These are phyloP conservation scores for Kentomonas sorsogonicus DNA, from an alignment of 208 protist species.

Conservation along the genomic window DNA sequence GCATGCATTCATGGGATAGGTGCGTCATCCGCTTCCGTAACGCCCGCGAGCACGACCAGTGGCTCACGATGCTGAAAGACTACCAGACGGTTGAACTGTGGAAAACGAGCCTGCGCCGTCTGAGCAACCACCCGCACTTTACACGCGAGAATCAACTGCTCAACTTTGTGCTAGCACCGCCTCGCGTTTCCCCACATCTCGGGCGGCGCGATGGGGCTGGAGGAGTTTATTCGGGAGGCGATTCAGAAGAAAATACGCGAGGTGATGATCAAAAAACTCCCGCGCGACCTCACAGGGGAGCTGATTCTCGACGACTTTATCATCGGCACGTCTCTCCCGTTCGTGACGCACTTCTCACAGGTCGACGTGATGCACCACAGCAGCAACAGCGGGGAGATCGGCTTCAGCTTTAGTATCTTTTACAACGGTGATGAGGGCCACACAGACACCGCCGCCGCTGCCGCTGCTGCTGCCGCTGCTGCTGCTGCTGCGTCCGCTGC, in stretches of 20 bases:
- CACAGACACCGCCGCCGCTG: no score
- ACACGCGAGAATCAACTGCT: no score
- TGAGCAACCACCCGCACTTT: constrained; percentile 58
- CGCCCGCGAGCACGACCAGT: constrained; percentile 64
- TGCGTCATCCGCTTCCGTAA: constrained; percentile 56
- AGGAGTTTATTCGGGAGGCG: constrained; percentile 29
- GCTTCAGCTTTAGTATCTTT: constrained; percentile 76
- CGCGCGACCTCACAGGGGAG: constrained; percentile 55
- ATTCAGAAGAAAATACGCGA: constrained; percentile 65
- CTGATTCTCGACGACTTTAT: constrained; percentile 78
- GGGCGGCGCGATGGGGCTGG: constrained; percentile 36
- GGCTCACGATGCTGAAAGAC: constrained; percentile 46
- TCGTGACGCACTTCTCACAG: constrained; percentile 59
- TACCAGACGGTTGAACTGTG: constrained; percentile 50
- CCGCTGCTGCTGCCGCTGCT: no score
- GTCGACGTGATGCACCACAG: constrained; percentile 44
- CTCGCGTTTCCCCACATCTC: constrained; percentile 75
- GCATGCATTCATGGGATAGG: constrained; percentile 28
- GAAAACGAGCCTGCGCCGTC: constrained; percentile 44
- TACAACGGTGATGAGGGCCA: constrained; percentile 69
- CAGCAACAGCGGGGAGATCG: constrained; percentile 68
- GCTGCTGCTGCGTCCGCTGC: no score
- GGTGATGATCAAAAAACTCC: constrained; percentile 63
- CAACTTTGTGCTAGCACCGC: no score
- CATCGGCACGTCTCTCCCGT: constrained; percentile 62